A percentile compares a stretch with the other conserved stretches of the same genome.
These are phyloP conservation scores for Forsythia suspensa DNA, from an alignment of 257 asterid species.

Conservation along the genomic window DNA sequence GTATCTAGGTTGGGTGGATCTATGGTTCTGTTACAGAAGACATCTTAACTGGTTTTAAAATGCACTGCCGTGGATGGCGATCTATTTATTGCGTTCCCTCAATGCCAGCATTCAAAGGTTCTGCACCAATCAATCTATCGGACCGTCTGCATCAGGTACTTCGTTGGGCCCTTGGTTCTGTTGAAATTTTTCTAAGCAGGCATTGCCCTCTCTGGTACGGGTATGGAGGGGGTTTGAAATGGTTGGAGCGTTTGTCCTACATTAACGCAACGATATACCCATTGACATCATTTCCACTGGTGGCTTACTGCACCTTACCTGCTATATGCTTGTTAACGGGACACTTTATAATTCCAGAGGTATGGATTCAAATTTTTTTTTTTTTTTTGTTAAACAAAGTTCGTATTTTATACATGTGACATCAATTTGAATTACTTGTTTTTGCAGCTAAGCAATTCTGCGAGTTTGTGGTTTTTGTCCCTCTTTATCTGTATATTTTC, in stretches of 20 bases:
- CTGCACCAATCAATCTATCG: slow-evolving; percentile 39
- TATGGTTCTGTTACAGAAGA: slow-evolving; percentile 47
- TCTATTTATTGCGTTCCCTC: slow-evolving; percentile 36
- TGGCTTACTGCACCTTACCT: slow-evolving; percentile 33
- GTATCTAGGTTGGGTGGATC: slow-evolving; percentile 38
- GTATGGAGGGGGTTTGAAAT: slow-evolving; percentile 32
- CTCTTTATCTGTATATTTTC: slow-evolving; percentile 37
- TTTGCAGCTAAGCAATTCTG: slow-evolving; percentile 29
- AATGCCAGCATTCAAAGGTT: slow-evolving; percentile 36
- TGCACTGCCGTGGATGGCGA: slow-evolving; percentile 50
- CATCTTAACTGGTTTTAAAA: slow-evolving; percentile 38
- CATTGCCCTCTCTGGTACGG: slow-evolving; percentile 40
- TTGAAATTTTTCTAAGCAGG: slow-evolving; percentile 31
- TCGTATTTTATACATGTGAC: background rate
- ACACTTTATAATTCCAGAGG: slow-evolving; percentile 33
- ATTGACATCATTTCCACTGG: slow-evolving; percentile 31
- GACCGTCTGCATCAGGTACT: slow-evolving; percentile 43
- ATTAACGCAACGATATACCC: slow-evolving; percentile 32
- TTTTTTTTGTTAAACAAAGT: background rate
- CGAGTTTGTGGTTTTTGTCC: slow-evolving; percentile 32
- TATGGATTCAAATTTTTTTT: background rate
- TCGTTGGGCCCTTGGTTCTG: slow-evolving; percentile 43
- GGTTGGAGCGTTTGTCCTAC: slow-evolving; percentile 33
- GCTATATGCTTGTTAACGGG: slow-evolving; percentile 35
- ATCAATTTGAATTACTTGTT: background rate